Evolutionary conservation across 202 grass and related monocot genomes (phyloP).

Genomic region (Zizania palustris): DNA sequence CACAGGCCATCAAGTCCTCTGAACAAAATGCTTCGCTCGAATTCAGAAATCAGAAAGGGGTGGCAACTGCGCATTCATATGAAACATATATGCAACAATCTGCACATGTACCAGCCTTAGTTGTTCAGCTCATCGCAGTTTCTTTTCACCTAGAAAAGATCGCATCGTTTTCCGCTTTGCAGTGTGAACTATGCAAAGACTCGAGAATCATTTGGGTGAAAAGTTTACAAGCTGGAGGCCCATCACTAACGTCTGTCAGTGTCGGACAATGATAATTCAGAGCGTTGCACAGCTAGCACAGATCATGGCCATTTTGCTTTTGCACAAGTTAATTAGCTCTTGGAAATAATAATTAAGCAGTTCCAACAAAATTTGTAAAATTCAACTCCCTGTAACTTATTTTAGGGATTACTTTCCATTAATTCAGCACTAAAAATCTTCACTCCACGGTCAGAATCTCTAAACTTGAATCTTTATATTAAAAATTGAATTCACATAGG

Average conservation of each 20-base stretch:
- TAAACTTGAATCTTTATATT: no score
- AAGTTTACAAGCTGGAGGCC: constrained; percentile 29
- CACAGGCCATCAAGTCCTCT: neutral
- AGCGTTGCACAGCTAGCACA: constrained; percentile 26
- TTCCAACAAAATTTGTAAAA: no score
- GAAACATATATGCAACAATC: neutral
- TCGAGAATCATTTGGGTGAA: constrained; percentile 5
- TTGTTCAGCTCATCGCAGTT: constrained; percentile 14
- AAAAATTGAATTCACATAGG: no score
- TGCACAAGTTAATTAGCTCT: neutral
- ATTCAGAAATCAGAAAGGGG: neutral
- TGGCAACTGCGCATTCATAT: neutral
- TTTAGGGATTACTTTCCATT: no score
- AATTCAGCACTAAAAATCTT: no score
- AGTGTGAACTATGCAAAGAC: constrained; percentile 26
- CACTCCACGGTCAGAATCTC: no score
- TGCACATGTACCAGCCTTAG: constrained; percentile 38
- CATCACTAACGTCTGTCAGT: neutral
- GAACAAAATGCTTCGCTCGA: neutral
- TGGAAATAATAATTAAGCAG: no score
- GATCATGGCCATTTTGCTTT: neutral
- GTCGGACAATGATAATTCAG: constrained; percentile 32
- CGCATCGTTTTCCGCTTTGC: constrained; percentile 13
- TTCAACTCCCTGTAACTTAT: no score
- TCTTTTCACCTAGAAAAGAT: neutral